Conservation (phyloP, 148 eudicot species). For the Drosera capensis region DNA sequence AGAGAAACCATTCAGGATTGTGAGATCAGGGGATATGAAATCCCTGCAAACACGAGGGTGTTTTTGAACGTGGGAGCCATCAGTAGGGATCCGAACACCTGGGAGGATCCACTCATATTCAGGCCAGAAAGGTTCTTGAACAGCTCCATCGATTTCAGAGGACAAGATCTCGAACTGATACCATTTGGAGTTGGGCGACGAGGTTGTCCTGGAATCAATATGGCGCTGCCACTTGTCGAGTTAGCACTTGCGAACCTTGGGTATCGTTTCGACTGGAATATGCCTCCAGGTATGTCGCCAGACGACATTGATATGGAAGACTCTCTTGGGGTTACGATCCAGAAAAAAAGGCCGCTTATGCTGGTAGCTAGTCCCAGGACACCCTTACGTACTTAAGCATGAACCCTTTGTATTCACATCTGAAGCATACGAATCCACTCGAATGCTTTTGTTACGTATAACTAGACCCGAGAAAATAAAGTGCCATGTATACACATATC, state of each 20-base stretch:
- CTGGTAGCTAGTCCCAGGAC: no score
- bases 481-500: no score
- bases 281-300: constrained; percentile 4
- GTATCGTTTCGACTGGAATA: constrained; percentile 15
- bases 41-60: constrained; percentile 14
- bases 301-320: constrained; percentile 14
- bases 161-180: constrained; percentile 8
- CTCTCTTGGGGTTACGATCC: no score
- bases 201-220: constrained; percentile 13
- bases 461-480: no score
- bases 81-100: constrained; percentile 12
- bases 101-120: constrained; percentile 8
- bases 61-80: constrained; percentile 19
- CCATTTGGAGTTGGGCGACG: constrained; percentile 15
- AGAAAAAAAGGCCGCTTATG: no score
- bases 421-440: no score
- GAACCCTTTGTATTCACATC: no score
- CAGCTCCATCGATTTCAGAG: constrained; percentile 4
- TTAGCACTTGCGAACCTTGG: no score
- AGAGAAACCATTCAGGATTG: constrained; percentile 12
- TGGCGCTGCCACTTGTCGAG: constrained; percentile 10
- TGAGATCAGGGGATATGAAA: constrained; percentile 10
- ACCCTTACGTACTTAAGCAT: no score
- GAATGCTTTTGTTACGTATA: no score
- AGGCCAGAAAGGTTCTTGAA: constrained; percentile 11